Evolutionary conservation across 2,329 filamentous ascomycete species (phyloP).

Genomic region (Aspergillus oerlinghausenensis): DNA sequence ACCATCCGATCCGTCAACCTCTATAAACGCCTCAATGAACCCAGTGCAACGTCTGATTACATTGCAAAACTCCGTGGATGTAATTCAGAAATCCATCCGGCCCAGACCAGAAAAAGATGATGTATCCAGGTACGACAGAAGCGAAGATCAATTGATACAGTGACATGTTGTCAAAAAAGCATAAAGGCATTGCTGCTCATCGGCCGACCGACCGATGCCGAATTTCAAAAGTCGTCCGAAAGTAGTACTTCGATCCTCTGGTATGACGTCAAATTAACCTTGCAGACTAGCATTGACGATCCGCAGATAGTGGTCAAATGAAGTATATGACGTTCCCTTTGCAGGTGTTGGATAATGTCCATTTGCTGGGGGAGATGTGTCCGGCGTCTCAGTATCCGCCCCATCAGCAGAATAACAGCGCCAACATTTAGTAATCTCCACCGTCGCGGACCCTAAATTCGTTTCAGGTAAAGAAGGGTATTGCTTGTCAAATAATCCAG

Average conservation of each 20-base stretch:
- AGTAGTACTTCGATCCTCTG: not conserved
- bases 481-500: not conserved
- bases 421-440: not conserved
- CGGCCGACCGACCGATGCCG: not conserved
- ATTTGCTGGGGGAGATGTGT: conserved; percentile 8
- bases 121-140: not conserved
- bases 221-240: not conserved
- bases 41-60: not conserved
- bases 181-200: not conserved
- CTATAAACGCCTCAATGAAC: not conserved
- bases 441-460: not conserved
- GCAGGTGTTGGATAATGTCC: not conserved
- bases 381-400: conserved; percentile 5
- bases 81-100: not conserved
- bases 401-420: not conserved
- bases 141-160: not conserved
- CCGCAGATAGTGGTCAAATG: not conserved
- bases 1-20: not conserved
- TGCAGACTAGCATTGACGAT: not conserved
- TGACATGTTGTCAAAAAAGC: not conserved
- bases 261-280: not conserved
- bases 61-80: not conserved
- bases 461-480: not conserved
- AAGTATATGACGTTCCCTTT: not conserved
- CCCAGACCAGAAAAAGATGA: not conserved